Evolutionary conservation across 805 yeast genomes (phyloP), one percentile per base, ranked within the genome.

Genomic region (Wickerhamomyces bovis): DNA sequence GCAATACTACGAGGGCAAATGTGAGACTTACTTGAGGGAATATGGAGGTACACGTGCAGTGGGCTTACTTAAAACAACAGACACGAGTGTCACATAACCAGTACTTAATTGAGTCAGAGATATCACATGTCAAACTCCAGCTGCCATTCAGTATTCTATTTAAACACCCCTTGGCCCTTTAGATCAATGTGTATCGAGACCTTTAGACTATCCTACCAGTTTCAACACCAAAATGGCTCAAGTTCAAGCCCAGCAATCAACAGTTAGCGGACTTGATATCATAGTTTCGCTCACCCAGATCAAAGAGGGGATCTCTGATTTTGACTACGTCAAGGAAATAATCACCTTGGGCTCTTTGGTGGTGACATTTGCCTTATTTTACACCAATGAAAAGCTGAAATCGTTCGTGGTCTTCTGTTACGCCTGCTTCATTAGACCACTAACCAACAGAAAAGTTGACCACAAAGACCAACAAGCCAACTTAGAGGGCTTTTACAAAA

Each of bases 401-500:
- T 58, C 64, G 2, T 51, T 57, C 41, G 3, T 59, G 2, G 54
- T 61, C 5, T 65, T 65, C 41, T 44, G 53, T 38, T 65, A 66
- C 65, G 67, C 67, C 8, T 65, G 70, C 43, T 65, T 65, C 45
- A 43, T 65, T 28, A 65, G 64, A 38, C 69, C 70, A 7, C 57
- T 65, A 38, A 54, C 60, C n/a, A 52, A 55, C 11, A 48, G 57
- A 39, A 60, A 58, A 40, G 58, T 53, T 28, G 36, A 33, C 12
- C 59, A 56, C 39, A 47, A 57, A 21, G 54, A 58, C 45, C 68
- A 65, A 45, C 68, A 62, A 46, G 55, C 51, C 39, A 63, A 64
- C 43, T 43, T 65, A 39, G 95, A 87, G 62, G 67, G 74, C 22
- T 86, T 86, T 61, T 86, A 86, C 67, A 77, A 78, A 56, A 78